These are phyloP conservation scores for Cotoneaster glaucophyllus DNA, from an alignment of 306 rosid genomes.

Conservation along the genomic window DNA sequence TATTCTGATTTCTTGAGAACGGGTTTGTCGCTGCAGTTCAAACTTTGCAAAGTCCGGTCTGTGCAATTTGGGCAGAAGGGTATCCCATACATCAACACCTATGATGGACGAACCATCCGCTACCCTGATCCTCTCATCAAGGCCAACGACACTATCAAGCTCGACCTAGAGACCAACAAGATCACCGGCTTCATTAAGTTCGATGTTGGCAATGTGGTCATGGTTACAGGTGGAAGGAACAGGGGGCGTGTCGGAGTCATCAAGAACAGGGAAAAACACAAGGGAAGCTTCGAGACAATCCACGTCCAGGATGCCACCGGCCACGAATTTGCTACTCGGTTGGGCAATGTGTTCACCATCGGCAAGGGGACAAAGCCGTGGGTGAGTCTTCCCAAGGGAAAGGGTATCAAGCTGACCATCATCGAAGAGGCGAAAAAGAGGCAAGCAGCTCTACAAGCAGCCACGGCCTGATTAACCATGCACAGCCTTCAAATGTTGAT, in stretches of 20 bases:
- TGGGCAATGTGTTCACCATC: constrained; percentile 63
- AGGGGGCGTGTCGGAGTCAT: constrained; percentile 76
- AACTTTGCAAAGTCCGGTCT: constrained; percentile 71
- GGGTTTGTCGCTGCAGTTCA: constrained; percentile 36
- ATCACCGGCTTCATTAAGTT: constrained; percentile 63
- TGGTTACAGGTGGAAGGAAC: constrained; percentile 79
- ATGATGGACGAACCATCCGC: constrained; percentile 73
- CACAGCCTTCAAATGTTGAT: constrained; percentile 9
- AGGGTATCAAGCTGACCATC: constrained; percentile 69
- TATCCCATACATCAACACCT: constrained; percentile 68
- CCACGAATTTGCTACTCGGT: constrained; percentile 62
- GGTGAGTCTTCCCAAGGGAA: constrained; percentile 71
- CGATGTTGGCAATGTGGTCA: constrained; percentile 70
- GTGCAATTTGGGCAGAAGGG: constrained; percentile 70
- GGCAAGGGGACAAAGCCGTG: constrained; percentile 72
- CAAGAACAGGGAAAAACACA: constrained; percentile 68
- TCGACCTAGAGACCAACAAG: constrained; percentile 64
- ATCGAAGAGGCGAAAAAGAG: constrained; percentile 74
- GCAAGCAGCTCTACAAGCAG: constrained; percentile 53
- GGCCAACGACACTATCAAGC: constrained; percentile 70
- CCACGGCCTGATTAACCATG: constrained; percentile 33
- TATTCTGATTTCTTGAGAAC: neutral
- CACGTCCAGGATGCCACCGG: constrained; percentile 65
- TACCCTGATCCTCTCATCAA: constrained; percentile 64
- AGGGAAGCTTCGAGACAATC: constrained; percentile 75